These are phyloP conservation scores for Lactarius hengduanensis DNA, from an alignment of 768 basidiomycete genomes.

Conservation along the genomic window DNA sequence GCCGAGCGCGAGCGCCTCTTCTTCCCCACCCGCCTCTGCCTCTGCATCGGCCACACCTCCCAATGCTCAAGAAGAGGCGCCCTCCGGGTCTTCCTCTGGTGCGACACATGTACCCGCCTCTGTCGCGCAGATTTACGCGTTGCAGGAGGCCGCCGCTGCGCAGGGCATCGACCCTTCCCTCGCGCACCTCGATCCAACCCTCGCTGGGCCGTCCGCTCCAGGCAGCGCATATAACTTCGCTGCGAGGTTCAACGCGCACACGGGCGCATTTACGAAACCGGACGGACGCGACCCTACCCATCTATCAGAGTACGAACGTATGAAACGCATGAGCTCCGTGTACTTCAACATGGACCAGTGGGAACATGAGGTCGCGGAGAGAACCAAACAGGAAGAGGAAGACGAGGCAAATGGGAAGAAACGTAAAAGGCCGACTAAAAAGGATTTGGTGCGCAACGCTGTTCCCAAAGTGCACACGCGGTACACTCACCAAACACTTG, in stretches of 20 bases:
- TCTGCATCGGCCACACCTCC: conserved; percentile 34
- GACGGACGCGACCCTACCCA: conserved; percentile 73
- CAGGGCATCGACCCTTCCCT: conserved; percentile 83
- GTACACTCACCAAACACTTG: conserved; percentile 23
- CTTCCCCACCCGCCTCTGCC: conserved; percentile 29
- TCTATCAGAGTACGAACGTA: conserved; percentile 77
- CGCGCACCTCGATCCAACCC: conserved; percentile 75
- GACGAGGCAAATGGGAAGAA: conserved; percentile 64
- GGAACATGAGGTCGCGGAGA: conserved; percentile 65
- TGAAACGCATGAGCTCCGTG: conserved; percentile 82
- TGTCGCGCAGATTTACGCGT: conserved; percentile 42
- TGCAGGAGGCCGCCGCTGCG: conserved; percentile 69
- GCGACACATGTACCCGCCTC: conserved; percentile 29
- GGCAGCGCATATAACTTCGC: conserved; percentile 45
- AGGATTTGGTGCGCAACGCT: conserved; percentile 63
- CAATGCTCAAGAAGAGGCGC: conserved; percentile 21
- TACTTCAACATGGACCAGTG: conserved; percentile 84
- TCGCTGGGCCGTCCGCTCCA: conserved; percentile 40
- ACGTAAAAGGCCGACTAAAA: conserved; percentile 76
- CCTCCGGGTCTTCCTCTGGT: conserved; percentile 34
- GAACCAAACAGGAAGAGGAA: conserved; percentile 41
- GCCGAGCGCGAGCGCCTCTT: conserved; percentile 19
- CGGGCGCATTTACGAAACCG: conserved; percentile 66
- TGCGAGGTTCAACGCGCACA: conserved; percentile 81
- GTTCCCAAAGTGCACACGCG: conserved; percentile 9